Percentiles rank a stretch among this genome's conserved stretches.
Conservation (phyloP, 352 stramenopile genomes). For the Phytophthora colocasiae region DNA sequence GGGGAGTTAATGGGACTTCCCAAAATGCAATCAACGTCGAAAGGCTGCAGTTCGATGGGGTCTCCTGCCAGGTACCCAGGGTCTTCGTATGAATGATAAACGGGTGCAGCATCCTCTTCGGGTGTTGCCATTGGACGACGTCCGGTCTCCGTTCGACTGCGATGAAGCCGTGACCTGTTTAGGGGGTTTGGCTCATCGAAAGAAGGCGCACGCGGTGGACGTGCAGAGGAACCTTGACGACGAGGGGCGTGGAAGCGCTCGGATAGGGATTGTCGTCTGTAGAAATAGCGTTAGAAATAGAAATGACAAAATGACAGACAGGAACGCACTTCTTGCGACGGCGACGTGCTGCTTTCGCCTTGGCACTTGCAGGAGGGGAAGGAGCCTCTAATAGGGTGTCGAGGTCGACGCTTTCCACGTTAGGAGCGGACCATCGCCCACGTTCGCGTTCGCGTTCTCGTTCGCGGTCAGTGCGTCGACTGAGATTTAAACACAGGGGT, state of each 20-base stretch:
- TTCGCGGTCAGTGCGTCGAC: conserved; percentile 28
- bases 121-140: conserved; percentile 27
- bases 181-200: conserved; percentile 34
- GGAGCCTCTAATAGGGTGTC: conserved; percentile 81
- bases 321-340: conserved; percentile 67
- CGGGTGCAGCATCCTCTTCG: conserved; percentile 46
- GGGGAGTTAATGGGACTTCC: conserved; percentile 78
- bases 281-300: conserved; percentile 18
- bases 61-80: conserved; percentile 67
- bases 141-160: conserved; percentile 39
- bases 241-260: conserved; percentile 40
- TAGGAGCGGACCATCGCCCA: conserved; percentile 77
- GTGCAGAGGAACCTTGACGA: conserved; percentile 2
- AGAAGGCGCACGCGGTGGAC: conserved; percentile 28
- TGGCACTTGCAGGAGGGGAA: conserved; percentile 47
- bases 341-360: conserved; percentile 21
- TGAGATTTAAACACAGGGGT: conserved; percentile 1
- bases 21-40: conserved; percentile 84
- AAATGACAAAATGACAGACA: not conserved
- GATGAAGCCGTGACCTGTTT: conserved; percentile 33
- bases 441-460: conserved; percentile 46
- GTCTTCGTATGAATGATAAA: conserved; percentile 85
- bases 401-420: conserved; percentile 77
- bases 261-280: conserved; percentile 43
- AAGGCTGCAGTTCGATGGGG: conserved; percentile 64